Evolutionary conservation across 371 early-diverging fungal genomes (phyloP).

Genomic region (Saksenaea vasiformis): DNA sequence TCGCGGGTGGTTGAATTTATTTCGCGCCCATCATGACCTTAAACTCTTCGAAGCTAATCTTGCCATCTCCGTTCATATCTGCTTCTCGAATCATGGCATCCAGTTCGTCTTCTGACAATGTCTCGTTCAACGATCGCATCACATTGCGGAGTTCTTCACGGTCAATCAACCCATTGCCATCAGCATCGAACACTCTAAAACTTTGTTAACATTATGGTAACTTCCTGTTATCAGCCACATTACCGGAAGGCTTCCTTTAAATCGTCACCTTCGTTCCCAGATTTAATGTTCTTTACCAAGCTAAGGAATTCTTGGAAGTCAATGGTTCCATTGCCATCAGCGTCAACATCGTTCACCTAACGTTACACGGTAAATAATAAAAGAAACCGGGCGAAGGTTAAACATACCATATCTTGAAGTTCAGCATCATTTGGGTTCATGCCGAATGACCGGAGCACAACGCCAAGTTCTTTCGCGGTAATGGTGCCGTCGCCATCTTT

Average conservation of each 20-base stretch:
- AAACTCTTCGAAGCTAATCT: conserved; percentile 50
- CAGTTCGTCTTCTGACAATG: conserved; percentile 60
- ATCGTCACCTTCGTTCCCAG: conserved; percentile 42
- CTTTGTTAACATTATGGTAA: conserved; percentile 6
- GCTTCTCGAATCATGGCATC: conserved; percentile 70
- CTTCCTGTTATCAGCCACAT: conserved; percentile 39
- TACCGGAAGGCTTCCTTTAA: conserved; percentile 49
- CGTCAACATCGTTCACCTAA: conserved; percentile 87
- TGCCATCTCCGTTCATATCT: conserved; percentile 47
- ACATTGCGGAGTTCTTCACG: conserved; percentile 62
- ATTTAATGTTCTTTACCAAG: conserved; percentile 72
- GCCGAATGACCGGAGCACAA: conserved; percentile 44
- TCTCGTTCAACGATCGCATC: conserved; percentile 61
- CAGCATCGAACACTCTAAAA: conserved; percentile 67
- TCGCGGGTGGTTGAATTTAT: conserved; percentile 7
- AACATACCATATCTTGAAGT: conserved; percentile 67
- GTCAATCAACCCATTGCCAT: conserved; percentile 74
- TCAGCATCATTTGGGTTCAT: conserved; percentile 81
- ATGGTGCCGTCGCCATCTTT: conserved; percentile 51
- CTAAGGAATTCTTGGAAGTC: conserved; percentile 92
- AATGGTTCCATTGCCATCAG: conserved; percentile 90
- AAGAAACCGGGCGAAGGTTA: background rate
- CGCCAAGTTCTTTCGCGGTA: conserved; percentile 42
- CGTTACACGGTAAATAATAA: conserved; percentile 3
- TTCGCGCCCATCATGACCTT: conserved; percentile 66